These are phyloP conservation scores for Apiospora hydei DNA, from an alignment of 2,329 filamentous ascomycete species.

Conservation along the genomic window DNA sequence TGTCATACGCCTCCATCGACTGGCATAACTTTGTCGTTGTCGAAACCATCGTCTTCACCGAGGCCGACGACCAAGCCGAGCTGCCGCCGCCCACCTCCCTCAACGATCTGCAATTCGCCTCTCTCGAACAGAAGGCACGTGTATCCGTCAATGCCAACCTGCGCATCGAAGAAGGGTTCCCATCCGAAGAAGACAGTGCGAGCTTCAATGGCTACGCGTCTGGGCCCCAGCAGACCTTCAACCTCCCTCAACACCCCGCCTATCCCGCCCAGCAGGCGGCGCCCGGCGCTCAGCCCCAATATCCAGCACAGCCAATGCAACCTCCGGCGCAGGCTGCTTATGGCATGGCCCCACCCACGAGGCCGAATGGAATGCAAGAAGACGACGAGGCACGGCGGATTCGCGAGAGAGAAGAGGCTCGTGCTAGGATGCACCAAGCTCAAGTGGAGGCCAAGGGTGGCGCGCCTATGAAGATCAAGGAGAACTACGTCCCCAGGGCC, in stretches of 20 bases:
- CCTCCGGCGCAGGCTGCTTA: constrained; percentile 48
- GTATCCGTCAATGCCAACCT: constrained; percentile 83
- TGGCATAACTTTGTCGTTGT: constrained; percentile 98
- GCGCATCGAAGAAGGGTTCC: constrained; percentile 95
- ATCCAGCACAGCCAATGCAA: constrained; percentile 43
- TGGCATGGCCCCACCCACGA: constrained; percentile 43
- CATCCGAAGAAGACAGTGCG: constrained; percentile 74
- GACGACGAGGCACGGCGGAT: constrained; percentile 71
- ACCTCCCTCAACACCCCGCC: constrained; percentile 54
- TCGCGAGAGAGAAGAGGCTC: constrained; percentile 67
- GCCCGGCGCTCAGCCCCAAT: constrained; percentile 28
- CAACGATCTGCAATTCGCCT: constrained; percentile 91
- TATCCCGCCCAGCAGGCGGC: constrained; percentile 44
- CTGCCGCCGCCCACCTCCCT: constrained; percentile 89
- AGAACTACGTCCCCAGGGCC: constrained; percentile 89
- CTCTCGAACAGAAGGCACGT: constrained; percentile 92
- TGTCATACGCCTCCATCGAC: constrained; percentile 84
- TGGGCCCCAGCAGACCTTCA: constrained; percentile 44
- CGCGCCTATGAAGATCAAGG: constrained; percentile 85
- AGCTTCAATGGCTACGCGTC: constrained; percentile 56
- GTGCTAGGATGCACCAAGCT: constrained; percentile 73
- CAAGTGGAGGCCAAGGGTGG: constrained; percentile 78
- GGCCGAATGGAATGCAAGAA: constrained; percentile 53
- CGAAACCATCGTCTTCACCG: constrained; percentile 91
- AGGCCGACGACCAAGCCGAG: constrained; percentile 84